Percentiles rank a stretch among this genome's conserved stretches.
Evolutionary conservation across 441 rosid genomes (phyloP).

Genomic region (Bocquillonia castaneifolia): DNA sequence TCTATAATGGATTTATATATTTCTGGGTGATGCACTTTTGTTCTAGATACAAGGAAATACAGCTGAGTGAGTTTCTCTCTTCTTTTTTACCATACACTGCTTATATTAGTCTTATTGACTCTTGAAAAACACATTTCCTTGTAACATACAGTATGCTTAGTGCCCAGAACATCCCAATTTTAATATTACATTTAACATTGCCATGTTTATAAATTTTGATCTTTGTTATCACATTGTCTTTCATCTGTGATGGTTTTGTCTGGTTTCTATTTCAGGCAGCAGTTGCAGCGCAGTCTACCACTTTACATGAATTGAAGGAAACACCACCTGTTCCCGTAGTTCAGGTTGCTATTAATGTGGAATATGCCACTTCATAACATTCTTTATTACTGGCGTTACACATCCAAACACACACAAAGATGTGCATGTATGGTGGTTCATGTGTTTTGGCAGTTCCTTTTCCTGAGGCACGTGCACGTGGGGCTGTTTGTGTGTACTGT

Average conservation of each 20-base stretch:
- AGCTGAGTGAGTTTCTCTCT: neutral
- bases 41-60: slow-evolving; percentile 2
- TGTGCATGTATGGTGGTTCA: neutral
- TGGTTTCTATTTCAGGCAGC: slow-evolving; percentile 60
- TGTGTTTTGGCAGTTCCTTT: neutral
- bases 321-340: slow-evolving; percentile 30
- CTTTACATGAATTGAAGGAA: slow-evolving; percentile 60
- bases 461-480: too few species aligned
- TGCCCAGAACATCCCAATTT: neutral
- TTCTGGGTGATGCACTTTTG: neutral
- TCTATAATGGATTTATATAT: neutral
- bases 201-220: neutral
- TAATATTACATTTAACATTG: neutral
- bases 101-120: neutral
- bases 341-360: slow-evolving; percentile 32
- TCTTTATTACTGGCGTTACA: neutral
- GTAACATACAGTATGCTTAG: neutral
- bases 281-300: slow-evolving; percentile 58
- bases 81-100: neutral
- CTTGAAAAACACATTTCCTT: too few species aligned
- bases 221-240: neutral
- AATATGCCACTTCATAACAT: neutral
- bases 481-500: too few species aligned
- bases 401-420: neutral
- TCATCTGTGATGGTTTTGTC: neutral